Percentiles rank a stretch among this genome's conserved stretches.
Conservation (phyloP, 2,329 filamentous ascomycete species). For the Apiospora aurea region DNA sequence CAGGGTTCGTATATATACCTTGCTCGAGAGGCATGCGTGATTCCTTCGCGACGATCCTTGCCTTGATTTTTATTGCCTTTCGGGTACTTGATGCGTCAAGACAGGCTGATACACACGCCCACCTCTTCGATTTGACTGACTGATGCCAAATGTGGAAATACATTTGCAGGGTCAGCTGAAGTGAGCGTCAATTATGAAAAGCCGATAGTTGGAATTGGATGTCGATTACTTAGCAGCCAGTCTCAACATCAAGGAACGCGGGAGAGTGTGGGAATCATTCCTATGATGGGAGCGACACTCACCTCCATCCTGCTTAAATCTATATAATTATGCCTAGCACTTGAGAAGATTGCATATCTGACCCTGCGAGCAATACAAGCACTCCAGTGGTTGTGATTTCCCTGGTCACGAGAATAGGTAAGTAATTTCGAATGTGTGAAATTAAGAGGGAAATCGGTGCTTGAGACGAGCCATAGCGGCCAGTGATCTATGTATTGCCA, state of each 20-base stretch:
- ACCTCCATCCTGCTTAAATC: no score
- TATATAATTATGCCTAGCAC: no score
- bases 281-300: background rate
- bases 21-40: background rate
- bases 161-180: background rate
- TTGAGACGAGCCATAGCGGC: background rate
- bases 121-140: background rate
- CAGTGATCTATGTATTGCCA: constrained; percentile 9
- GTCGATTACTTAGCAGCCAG: background rate
- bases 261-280: background rate
- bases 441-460: background rate
- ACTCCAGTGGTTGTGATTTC: background rate
- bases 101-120: background rate
- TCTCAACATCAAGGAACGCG: background rate
- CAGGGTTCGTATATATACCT: background rate
- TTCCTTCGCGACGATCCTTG: background rate
- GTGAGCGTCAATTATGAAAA: background rate
- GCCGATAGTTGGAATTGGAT: background rate
- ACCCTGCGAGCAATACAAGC: background rate
- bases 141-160: background rate
- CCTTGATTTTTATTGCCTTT: background rate
- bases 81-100: background rate
- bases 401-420: background rate
- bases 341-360: background rate
- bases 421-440: background rate